These are phyloP conservation scores for Fusarium buxicola DNA, from an alignment of 2,329 filamentous ascomycete species.

Conservation along the genomic window DNA sequence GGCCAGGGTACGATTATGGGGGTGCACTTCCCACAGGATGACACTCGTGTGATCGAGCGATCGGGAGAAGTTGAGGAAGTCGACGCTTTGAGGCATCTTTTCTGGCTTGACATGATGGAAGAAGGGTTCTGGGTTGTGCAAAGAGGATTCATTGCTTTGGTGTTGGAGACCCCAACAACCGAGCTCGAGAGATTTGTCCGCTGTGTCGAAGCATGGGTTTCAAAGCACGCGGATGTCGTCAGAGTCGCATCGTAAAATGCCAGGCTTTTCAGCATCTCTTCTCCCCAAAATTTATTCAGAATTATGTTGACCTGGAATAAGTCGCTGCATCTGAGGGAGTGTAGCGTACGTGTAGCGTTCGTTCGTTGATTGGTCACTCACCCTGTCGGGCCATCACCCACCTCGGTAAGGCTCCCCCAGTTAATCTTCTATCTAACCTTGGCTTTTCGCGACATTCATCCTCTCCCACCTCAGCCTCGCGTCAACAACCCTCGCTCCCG, in stretches of 20 bases:
- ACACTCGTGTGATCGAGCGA: conserved; percentile 44
- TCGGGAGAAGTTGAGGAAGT: conserved; percentile 49
- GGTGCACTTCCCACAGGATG: conserved; percentile 52
- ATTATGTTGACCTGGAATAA: too few relatives aligned
- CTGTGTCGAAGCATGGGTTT: conserved; percentile 51
- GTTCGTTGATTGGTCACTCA: too few relatives aligned
- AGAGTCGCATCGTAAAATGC: not conserved
- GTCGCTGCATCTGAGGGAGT: too few relatives aligned
- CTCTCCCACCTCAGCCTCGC: conserved; percentile 26
- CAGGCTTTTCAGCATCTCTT: too few relatives aligned
- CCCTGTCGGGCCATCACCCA: too few relatives aligned
- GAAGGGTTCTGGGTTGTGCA: conserved; percentile 57
- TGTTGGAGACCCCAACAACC: conserved; percentile 52
- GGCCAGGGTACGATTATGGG: conserved; percentile 53
- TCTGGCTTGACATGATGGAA: conserved; percentile 61
- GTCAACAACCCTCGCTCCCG: conserved; percentile 6
- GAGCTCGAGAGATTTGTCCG: conserved; percentile 57
- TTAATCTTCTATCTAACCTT: conserved; percentile 18
- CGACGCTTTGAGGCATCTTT: conserved; percentile 53
- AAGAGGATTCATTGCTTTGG: conserved; percentile 56
- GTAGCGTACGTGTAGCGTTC: too few relatives aligned
- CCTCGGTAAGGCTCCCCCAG: conserved; percentile 5
- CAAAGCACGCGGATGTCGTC: conserved; percentile 41
- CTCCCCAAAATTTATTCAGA: too few relatives aligned
- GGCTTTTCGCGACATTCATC: conserved; percentile 35